Conservation (phyloP, 169 alveolate species). For the Plasmodium gallinaceum region DNA sequence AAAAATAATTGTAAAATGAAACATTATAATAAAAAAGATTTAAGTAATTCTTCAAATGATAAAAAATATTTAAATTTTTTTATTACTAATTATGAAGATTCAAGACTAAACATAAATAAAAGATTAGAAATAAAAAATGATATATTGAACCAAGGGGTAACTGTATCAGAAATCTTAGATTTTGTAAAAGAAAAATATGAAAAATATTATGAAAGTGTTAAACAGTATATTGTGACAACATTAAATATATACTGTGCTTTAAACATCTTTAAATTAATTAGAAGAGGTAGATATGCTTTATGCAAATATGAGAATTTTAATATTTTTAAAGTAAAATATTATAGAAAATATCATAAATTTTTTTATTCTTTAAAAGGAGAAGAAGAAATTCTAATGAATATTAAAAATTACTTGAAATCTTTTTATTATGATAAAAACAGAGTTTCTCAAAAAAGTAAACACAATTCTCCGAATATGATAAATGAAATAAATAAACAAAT, state of each 20-base stretch:
- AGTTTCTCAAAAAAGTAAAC: no score
- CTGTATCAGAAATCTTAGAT: constrained; percentile 68
- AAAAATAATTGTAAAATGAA: neutral
- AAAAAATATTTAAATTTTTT: neutral
- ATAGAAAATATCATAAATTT: constrained; percentile 59
- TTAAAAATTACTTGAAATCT: constrained; percentile 68
- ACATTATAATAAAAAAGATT: neutral
- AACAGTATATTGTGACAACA: constrained; percentile 58
- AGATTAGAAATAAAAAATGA: constrained; percentile 59
- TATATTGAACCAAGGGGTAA: constrained; percentile 77
- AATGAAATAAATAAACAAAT: no score
- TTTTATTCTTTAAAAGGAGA: constrained; percentile 70
- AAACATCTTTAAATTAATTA: constrained; percentile 57
- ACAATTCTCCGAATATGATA: no score
- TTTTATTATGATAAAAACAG: constrained; percentile 47
- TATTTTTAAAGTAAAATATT: constrained; percentile 62
- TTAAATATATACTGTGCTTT: constrained; percentile 69
- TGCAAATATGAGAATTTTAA: constrained; percentile 52
- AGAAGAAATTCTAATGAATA: constrained; percentile 63
- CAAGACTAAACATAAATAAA: constrained; percentile 13
- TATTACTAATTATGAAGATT: constrained; percentile 8
- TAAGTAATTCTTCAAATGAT: constrained; percentile 1
- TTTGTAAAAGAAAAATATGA: constrained; percentile 74
- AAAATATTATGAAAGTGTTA: constrained; percentile 70
- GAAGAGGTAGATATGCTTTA: constrained; percentile 72